Conservation (phyloP, 208 protist species). For the Wallacemonas rigidus region DNA sequence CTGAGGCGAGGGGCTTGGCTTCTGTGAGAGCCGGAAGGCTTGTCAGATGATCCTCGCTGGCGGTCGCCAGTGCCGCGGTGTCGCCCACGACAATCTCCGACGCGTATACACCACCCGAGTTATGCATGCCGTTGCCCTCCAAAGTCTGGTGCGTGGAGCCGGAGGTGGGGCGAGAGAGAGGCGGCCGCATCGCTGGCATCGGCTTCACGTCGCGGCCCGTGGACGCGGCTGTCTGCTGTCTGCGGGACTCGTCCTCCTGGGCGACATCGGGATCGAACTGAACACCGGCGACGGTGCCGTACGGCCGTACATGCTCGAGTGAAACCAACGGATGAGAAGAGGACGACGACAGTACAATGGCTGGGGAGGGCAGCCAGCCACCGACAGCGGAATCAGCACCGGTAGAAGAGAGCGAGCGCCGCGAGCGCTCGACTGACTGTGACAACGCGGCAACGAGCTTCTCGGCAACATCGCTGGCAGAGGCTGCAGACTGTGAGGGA, state of each 20-base stretch:
- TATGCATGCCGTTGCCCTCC: background rate
- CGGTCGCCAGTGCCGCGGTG: background rate
- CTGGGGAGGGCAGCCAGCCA: slow-evolving; percentile 17
- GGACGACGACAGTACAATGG: slow-evolving; percentile 23
- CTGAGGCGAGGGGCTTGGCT: no score
- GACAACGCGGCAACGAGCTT: slow-evolving; percentile 6
- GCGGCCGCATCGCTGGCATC: background rate
- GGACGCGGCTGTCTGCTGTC: background rate
- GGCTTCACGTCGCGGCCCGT: background rate
- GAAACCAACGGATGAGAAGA: slow-evolving; percentile 17
- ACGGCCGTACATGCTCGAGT: slow-evolving; percentile 14
- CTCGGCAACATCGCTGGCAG: slow-evolving; percentile 4
- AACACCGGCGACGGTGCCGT: slow-evolving; percentile 19
- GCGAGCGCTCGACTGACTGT: background rate
- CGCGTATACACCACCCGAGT: background rate
- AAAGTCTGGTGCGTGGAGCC: background rate
- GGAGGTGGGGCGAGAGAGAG: background rate
- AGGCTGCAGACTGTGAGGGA: no score
- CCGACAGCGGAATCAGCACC: background rate
- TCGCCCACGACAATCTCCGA: background rate
- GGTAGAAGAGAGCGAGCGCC: background rate
- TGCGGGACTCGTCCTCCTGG: background rate
- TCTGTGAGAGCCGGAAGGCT: background rate
- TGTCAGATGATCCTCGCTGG: background rate
- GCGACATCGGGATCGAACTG: slow-evolving; percentile 19